Evolutionary conservation across 1,284 basidiomycete genomes (phyloP), one percentile per base, ranked within the genome.

Genomic region (Inonotus hispidus): DNA sequence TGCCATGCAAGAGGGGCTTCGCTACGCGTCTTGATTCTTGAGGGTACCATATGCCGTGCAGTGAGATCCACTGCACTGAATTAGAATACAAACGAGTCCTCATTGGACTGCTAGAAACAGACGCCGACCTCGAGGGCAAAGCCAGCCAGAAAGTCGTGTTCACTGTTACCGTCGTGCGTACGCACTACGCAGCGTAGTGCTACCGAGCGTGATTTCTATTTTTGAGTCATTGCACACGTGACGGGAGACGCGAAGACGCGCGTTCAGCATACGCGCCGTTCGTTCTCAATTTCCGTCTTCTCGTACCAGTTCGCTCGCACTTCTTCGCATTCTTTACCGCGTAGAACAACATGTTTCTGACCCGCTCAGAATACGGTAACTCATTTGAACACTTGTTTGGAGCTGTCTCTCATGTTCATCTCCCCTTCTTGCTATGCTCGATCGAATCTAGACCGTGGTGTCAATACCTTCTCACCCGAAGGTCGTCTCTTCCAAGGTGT

Each of bases 401-500:
- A 11, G 19, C 13, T 35, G 37, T 14, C 41, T 43, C 19, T n/a
- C 19, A 14, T 25, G 29, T 32, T 25, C 23, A 46, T 29, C 27
- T 58, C 29, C 38, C 32, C 27, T 5, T 52, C 23, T 55, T 23
- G 47, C 32, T 21, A n/a, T 43, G 3, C 16, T 43, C 38, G 27
- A n/a, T 56, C 21, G 35, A 37, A 21, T 66, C 46, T 61, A 94
- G 95, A 98, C 78, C 90, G 95, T 69, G 95, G 95, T 80, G 95
- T 98, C 64, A 98, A 97, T 80, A 98, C 96, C 68, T 98, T 98
- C 81, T 98, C 96, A 32, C 97, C 97, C 4, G 96, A 99, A 76
- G 95, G 93, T 56, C 91, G 92, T 73, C 76, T 95, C 63, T 95
- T 94, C 77, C 93, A 95, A 84, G 92, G 92, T 90, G 66, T 25